Evolutionary conservation across 2,329 filamentous ascomycete genomes (phyloP).

Genomic region (Botrytis porri): DNA sequence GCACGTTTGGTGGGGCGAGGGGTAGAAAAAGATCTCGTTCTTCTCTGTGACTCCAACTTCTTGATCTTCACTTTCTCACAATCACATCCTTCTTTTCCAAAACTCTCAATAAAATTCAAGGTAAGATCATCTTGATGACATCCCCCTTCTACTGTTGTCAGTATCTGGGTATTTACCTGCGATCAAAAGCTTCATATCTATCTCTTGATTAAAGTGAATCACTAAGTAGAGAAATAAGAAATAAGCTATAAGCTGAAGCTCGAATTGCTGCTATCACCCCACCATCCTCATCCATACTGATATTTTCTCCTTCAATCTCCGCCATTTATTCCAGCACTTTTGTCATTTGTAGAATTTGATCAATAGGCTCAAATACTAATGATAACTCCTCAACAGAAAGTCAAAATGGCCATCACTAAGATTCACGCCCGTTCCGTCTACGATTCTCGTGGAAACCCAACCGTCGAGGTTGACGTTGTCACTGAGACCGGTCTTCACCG

Average conservation of each 20-base stretch:
- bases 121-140: not conserved
- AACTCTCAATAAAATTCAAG: conserved; percentile 5
- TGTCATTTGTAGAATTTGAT: not conserved
- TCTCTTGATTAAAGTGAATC: conserved; percentile 9
- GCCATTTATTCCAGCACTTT: not conserved
- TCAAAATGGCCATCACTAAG: conserved; percentile 85
- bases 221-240: not conserved
- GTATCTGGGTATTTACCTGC: not conserved
- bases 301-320: conserved; percentile 27
- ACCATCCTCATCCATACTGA: conserved; percentile 22
- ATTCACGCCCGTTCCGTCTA: conserved; percentile 93
- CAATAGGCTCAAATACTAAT: not conserved
- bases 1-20: conserved; percentile 21
- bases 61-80: conserved; percentile 11
- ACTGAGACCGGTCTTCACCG: conserved; percentile 96
- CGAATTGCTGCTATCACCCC: conserved; percentile 28
- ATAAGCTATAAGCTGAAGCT: conserved; percentile 19
- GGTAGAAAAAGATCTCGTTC: conserved; percentile 19
- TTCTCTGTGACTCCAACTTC: conserved; percentile 15
- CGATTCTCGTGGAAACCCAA: conserved; percentile 98
- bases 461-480: conserved; percentile 95
- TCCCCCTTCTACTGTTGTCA: not conserved
- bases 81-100: not conserved
- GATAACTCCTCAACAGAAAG: conserved; percentile 30
- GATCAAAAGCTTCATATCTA: not conserved